Evolutionary conservation across 176 grass and related monocot species (phyloP).

Genomic region (Ananas comosus): DNA sequence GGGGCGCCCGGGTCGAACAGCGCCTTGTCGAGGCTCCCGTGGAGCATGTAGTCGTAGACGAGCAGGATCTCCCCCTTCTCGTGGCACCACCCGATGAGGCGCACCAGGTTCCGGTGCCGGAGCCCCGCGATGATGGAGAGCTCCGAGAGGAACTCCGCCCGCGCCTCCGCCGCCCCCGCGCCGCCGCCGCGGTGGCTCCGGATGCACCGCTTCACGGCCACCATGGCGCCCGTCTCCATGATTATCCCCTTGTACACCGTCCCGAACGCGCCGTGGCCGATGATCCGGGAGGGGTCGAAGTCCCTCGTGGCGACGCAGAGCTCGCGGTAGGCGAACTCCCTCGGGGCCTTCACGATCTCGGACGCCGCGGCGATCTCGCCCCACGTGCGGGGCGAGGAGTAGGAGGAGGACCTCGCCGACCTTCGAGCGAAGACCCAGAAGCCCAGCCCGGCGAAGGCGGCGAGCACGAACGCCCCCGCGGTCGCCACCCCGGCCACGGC

Average conservation of each 20-base stretch:
- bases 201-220: conserved; percentile 90
- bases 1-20: conserved; percentile 46
- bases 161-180: conserved; percentile 35
- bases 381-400: conserved; percentile 15
- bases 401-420: conserved; percentile 4
- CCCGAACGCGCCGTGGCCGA: conserved; percentile 93
- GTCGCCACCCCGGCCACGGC: conserved; percentile 66
- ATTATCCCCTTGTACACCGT: conserved; percentile 95
- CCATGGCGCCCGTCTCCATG: conserved; percentile 81
- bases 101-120: conserved; percentile 88
- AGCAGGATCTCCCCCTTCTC: conserved; percentile 92
- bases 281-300: conserved; percentile 66
- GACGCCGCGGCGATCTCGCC: conserved; percentile 44
- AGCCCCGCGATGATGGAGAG: conserved; percentile 93
- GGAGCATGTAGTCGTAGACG: conserved; percentile 96
- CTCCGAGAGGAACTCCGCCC: conserved; percentile 78
- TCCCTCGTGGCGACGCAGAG: conserved; percentile 47
- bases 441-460: conserved; percentile 50
- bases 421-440: conserved; percentile 53
- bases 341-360: conserved; percentile 48
- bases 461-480: conserved; percentile 61
- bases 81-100: conserved; percentile 81
- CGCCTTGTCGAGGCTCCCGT: conserved; percentile 83
- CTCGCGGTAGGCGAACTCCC: conserved; percentile 83
- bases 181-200: conserved; percentile 16